A percentile compares a stretch with the other conserved stretches of the same genome.
Evolutionary conservation across 164 flowering plant genomes (phyloP).

Genomic region (Akebia trifoliata): DNA sequence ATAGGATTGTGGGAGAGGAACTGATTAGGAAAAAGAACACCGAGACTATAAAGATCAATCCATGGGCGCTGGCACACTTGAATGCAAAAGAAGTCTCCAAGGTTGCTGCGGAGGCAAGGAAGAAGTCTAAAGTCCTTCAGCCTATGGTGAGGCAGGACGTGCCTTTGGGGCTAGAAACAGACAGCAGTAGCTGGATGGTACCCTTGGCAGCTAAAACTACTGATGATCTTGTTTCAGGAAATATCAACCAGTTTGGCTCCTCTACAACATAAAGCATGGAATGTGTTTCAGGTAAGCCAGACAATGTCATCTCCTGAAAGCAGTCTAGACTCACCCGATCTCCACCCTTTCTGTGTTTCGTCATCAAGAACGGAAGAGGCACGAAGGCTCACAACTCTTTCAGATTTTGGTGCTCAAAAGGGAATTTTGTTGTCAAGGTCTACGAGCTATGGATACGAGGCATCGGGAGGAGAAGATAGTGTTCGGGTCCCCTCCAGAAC

Average conservation of each 20-base stretch:
- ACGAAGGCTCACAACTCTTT: conserved; percentile 31
- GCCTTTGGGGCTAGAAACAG: no score
- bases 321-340: conserved; percentile 84
- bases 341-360: conserved; percentile 60
- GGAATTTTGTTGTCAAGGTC: conserved; percentile 65
- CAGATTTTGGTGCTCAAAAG: conserved; percentile 23
- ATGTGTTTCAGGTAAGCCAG: conserved; percentile 61
- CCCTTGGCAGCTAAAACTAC: conserved; percentile 27
- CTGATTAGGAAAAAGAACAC: no score
- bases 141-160: no score
- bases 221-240: conserved; percentile 37
- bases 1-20: no score
- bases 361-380: conserved; percentile 61
- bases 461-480: conserved; percentile 92
- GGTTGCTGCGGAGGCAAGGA: conserved; percentile 80
- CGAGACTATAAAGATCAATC: no score
- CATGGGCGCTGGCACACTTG: no score
- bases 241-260: no score
- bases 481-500: conserved; percentile 56
- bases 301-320: conserved; percentile 52
- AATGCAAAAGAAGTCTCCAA: conserved; percentile 77
- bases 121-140: no score
- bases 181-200: conserved; percentile 58
- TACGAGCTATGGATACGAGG: conserved; percentile 82
- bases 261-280: conserved; percentile 65